phyloP scores from a whole-genome alignment of 2,329 filamentous ascomycete genomes.

The Fusarium pilosicola region DNA sequence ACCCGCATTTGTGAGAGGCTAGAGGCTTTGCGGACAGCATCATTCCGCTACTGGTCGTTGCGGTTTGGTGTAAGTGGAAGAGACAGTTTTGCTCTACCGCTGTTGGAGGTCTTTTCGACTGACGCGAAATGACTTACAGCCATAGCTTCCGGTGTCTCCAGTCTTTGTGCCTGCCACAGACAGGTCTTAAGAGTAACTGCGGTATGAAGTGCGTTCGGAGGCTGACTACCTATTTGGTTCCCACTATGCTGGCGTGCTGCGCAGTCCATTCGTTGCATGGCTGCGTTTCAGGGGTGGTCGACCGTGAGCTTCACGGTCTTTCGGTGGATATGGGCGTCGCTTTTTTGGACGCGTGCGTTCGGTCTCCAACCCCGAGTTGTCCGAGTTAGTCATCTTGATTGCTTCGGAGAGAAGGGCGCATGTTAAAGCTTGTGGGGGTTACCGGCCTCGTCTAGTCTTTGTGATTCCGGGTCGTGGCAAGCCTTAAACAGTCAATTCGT shows the following conservation, averaged over 20 bases:
- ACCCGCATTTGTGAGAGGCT: not conserved
- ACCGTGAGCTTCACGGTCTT: not conserved
- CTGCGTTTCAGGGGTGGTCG: not conserved
- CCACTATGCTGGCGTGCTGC: not conserved
- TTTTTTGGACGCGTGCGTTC: not conserved
- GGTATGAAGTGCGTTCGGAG: not conserved
- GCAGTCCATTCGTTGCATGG: not conserved
- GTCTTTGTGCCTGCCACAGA: not conserved
- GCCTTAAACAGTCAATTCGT: too few species aligned
- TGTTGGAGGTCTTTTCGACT: too few species aligned
- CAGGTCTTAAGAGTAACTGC: not conserved
- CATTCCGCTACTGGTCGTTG: too few species aligned
- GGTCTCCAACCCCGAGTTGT: not conserved
- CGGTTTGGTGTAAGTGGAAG: not conserved
- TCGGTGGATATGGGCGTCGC: not conserved
- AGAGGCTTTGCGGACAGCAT: not conserved
- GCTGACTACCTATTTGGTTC: not conserved
- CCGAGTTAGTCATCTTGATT: not conserved
- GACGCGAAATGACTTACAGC: not conserved
- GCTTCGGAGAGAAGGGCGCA: not conserved
- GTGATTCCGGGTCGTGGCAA: too few species aligned
- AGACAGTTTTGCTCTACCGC: too few species aligned
- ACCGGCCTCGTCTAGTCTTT: not conserved
- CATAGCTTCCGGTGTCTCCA: not conserved
- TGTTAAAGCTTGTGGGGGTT: accelerated